Percentiles rank a stretch among this genome's conserved stretches.
phyloP scores from a whole-genome alignment of 2,329 filamentous ascomycete species.

The Hypoxylon sp. region DNA sequence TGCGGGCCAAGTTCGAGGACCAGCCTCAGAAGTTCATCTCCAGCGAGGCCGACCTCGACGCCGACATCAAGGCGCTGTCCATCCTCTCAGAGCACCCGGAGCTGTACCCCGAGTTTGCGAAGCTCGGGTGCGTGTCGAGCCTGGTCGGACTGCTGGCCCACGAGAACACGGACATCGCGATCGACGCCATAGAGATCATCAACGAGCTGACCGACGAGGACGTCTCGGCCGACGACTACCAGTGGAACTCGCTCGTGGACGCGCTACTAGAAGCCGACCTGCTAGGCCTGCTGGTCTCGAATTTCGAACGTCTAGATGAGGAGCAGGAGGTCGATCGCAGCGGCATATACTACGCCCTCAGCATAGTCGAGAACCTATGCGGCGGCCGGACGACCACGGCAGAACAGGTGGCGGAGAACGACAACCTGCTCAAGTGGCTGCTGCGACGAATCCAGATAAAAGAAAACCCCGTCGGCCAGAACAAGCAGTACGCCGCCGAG shows the following conservation, averaged over 20 bases:
- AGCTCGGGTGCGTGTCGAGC: constrained; percentile 53
- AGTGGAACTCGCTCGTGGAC: constrained; percentile 81
- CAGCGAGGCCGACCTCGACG: constrained; percentile 83
- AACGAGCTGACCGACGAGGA: constrained; percentile 94
- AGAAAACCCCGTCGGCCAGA: constrained; percentile 78
- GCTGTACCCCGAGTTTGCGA: constrained; percentile 47
- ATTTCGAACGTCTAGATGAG: constrained; percentile 83
- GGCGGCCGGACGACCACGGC: constrained; percentile 68
- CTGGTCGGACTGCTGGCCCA: constrained; percentile 86
- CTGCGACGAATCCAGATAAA: constrained; percentile 73
- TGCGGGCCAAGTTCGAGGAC: constrained; percentile 66
- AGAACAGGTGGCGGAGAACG: constrained; percentile 75
- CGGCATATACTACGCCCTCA: constrained; percentile 86
- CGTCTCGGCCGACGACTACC: constrained; percentile 77
- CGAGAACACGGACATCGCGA: constrained; percentile 96
- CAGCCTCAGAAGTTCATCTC: constrained; percentile 45
- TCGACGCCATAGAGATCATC: constrained; percentile 87
- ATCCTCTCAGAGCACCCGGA: constrained; percentile 87
- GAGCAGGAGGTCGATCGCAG: constrained; percentile 73
- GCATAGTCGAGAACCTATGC: constrained; percentile 84
- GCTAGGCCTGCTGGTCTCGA: constrained; percentile 76
- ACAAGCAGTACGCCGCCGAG: constrained; percentile 95
- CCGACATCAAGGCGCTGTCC: constrained; percentile 84
- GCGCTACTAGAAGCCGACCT: constrained; percentile 73
- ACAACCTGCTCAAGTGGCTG: constrained; percentile 77